phyloP scores from a whole-genome alignment of 1,139 yeast species.

The Ashbya aceris region DNA sequence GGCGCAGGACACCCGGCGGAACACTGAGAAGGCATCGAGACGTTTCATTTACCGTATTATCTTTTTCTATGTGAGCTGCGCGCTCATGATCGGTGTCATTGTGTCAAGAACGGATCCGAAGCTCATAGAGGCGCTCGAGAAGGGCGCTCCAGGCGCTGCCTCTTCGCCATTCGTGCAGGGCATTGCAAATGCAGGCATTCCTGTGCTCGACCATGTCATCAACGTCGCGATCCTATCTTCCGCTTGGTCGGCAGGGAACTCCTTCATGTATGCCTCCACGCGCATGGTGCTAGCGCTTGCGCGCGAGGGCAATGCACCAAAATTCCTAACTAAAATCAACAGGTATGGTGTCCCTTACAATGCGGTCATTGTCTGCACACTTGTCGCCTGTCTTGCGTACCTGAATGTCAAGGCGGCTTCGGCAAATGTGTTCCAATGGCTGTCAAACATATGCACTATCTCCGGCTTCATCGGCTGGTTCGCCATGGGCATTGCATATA shows the following conservation, averaged over 20 bases:
- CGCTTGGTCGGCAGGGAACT: conserved; percentile 46
- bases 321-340: conserved; percentile 35
- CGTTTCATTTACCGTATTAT: conserved; percentile 40
- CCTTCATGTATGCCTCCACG: conserved; percentile 35
- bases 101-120: conserved; percentile 37
- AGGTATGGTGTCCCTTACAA: conserved; percentile 38
- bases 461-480: conserved; percentile 72
- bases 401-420: conserved; percentile 32
- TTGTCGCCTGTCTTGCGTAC: conserved; percentile 34
- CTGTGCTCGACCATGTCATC: conserved; percentile 40
- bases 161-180: conserved; percentile 51
- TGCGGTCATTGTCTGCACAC: conserved; percentile 29
- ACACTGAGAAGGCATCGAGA: conserved; percentile 40
- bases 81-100: conserved; percentile 39
- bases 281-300: conserved; percentile 42
- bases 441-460: conserved; percentile 70
- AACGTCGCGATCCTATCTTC: conserved; percentile 44
- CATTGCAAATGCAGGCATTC: conserved; percentile 41
- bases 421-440: conserved; percentile 50
- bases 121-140: conserved; percentile 30
- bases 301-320: conserved; percentile 41
- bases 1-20: conserved; percentile 40
- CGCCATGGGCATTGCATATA: conserved; percentile 51
- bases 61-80: conserved; percentile 36
- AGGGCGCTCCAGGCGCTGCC: conserved; percentile 38